These are phyloP conservation scores for Zygosaccharomyces sapae DNA, from an alignment of 1,139 yeast species.

Conservation along the genomic window DNA sequence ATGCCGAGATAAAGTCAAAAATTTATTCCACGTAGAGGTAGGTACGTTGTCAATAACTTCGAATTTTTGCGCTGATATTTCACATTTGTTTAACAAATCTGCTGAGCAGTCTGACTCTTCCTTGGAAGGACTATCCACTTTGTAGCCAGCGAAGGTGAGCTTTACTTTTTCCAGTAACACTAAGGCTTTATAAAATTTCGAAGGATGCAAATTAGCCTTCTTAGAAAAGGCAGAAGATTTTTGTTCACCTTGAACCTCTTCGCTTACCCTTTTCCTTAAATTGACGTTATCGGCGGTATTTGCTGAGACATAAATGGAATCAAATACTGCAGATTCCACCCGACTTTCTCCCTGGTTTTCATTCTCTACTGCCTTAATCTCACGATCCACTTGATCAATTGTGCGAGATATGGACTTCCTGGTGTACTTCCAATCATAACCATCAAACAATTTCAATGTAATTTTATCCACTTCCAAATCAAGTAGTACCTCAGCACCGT, in stretches of 20 bases:
- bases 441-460: constrained; percentile 68
- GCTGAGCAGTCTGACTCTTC: constrained; percentile 36
- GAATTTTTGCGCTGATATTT: constrained; percentile 47
- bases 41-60: constrained; percentile 74
- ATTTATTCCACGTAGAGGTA: constrained; percentile 88
- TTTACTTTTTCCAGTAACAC: constrained; percentile 54
- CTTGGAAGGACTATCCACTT: constrained; percentile 45
- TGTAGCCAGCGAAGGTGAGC: constrained; percentile 45
- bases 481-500: constrained; percentile 11
- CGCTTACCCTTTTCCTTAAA: constrained; percentile 22
- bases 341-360: constrained; percentile 20
- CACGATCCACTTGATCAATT: constrained; percentile 38
- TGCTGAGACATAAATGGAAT: constrained; percentile 31
- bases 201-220: constrained; percentile 58
- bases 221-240: constrained; percentile 29
- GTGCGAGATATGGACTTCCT: constrained; percentile 61
- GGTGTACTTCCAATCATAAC: constrained; percentile 88
- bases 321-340: constrained; percentile 25
- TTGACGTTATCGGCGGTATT: constrained; percentile 18
- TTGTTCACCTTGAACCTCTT: constrained; percentile 26
- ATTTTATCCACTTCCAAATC: constrained; percentile 37
- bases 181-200: constrained; percentile 57
- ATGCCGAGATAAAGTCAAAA: constrained; percentile 69
- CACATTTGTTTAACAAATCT: constrained; percentile 48
- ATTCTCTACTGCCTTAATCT: constrained; percentile 24